Conservation (phyloP, 331 rosid genomes). For the Dryas integrifolia region DNA sequence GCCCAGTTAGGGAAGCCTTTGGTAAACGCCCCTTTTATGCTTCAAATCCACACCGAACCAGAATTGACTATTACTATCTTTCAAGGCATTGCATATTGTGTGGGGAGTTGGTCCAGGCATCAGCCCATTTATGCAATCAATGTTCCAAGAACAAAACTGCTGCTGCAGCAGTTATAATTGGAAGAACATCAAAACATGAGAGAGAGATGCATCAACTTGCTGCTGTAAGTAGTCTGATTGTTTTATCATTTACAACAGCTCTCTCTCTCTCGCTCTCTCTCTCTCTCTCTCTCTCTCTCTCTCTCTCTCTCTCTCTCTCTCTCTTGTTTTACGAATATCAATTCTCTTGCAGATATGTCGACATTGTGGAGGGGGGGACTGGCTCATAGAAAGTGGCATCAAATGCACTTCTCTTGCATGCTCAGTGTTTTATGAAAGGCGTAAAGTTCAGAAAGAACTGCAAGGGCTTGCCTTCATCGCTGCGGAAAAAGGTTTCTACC, state of each 20-base stretch:
- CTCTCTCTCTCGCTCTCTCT: no score
- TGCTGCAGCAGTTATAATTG: constrained; percentile 57
- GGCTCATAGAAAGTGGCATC: constrained; percentile 57
- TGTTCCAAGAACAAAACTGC: constrained; percentile 60
- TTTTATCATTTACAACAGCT: constrained; percentile 6
- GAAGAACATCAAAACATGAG: constrained; percentile 75
- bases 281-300: not conserved
- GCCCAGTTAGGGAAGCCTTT: constrained; percentile 61
- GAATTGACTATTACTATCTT: constrained; percentile 85
- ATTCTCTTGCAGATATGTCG: constrained; percentile 61
- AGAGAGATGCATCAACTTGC: constrained; percentile 87
- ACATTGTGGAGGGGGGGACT: constrained; percentile 85
- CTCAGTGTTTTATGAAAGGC: constrained; percentile 73
- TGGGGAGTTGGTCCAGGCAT: constrained; percentile 71
- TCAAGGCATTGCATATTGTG: constrained; percentile 83
- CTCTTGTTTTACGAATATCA: not conserved
- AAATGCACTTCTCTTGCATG: constrained; percentile 85
- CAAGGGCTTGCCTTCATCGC: constrained; percentile 64
- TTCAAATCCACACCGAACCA: constrained; percentile 57
- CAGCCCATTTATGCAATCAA: constrained; percentile 55
- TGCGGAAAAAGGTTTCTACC: constrained; percentile 61
- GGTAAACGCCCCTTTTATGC: constrained; percentile 43
- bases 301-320: not conserved
- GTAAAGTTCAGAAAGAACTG: constrained; percentile 80
- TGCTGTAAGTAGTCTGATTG: constrained; percentile 51